Percentiles rank a stretch among this genome's conserved stretches.
phyloP scores from a whole-genome alignment of 2,329 filamentous ascomycete genomes.

The Penicillium psychrosexuale region DNA sequence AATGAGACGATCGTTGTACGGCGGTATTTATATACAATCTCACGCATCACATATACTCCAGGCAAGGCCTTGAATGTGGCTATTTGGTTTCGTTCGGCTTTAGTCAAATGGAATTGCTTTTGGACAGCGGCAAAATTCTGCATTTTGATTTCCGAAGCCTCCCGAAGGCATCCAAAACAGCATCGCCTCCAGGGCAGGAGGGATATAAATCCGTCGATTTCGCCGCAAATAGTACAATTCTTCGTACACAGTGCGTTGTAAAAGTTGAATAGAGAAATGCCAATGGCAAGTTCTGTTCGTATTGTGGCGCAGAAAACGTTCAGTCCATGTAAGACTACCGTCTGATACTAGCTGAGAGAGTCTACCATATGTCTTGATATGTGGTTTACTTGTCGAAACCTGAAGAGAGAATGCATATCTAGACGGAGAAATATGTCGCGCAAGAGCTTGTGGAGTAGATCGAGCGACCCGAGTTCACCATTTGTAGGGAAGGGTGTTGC shows the following conservation, averaged over 20 bases:
- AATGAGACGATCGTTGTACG: constrained; percentile 13
- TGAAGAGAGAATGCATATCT: constrained; percentile 14
- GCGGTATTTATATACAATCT: constrained; percentile 8
- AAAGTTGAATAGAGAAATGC: constrained; percentile 14
- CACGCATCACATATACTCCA: constrained; percentile 16
- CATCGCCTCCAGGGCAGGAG: constrained; percentile 8
- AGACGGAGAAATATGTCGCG: constrained; percentile 1
- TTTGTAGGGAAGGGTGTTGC: constrained; percentile 6
- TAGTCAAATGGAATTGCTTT: constrained; percentile 8
- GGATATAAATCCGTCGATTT: constrained; percentile 13
- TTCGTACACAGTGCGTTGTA: constrained; percentile 13
- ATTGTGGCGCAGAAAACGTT: constrained; percentile 16
- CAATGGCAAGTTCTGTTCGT: constrained; percentile 12
- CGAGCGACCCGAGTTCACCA: constrained; percentile 6
- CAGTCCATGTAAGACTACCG: constrained; percentile 10
- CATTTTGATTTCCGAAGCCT: constrained; percentile 10
- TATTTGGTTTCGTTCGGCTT: constrained; percentile 7
- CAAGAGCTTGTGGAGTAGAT: constrained; percentile 11
- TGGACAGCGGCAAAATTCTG: constrained; percentile 11
- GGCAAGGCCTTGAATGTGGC: constrained; percentile 13
- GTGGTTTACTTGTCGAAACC: constrained; percentile 16
- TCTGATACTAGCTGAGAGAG: constrained; percentile 13
- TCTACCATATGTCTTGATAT: constrained; percentile 13
- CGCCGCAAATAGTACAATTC: constrained; percentile 4
- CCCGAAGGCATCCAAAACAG: constrained; percentile 14